Evolutionary conservation across 2,329 filamentous ascomycete species (phyloP).

Genomic region (Colletotrichum tofieldiae): DNA sequence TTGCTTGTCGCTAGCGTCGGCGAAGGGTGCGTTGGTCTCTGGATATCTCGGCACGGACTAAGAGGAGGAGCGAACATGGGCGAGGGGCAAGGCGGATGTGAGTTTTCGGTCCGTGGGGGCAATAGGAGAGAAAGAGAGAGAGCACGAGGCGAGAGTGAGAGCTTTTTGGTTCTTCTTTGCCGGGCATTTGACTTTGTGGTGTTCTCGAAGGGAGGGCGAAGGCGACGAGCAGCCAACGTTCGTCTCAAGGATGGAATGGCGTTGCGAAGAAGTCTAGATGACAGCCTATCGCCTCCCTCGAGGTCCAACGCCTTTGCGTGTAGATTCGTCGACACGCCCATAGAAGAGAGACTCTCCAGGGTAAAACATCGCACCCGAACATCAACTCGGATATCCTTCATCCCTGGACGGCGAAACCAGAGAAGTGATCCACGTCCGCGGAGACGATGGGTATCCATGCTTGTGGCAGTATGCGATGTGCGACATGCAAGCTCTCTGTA

Average conservation of each 20-base stretch:
- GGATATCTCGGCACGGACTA: slow-evolving; percentile 36
- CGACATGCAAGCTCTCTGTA: slow-evolving; percentile 8
- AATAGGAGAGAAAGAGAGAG: background rate
- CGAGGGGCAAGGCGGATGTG: background rate
- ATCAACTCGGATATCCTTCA: background rate
- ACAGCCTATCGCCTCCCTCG: background rate
- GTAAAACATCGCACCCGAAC: background rate
- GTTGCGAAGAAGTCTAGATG: slow-evolving; percentile 20
- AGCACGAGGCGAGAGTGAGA: background rate
- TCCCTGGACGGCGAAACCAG: background rate
- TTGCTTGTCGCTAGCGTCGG: slow-evolving; percentile 38
- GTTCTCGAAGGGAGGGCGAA: slow-evolving; percentile 17
- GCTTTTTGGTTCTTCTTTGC: background rate
- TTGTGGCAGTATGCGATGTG: background rate
- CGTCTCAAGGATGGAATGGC: slow-evolving; percentile 37
- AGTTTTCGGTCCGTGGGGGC: slow-evolving; percentile 6
- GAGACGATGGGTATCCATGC: background rate
- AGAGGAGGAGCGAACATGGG: background rate
- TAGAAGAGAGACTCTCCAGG: background rate
- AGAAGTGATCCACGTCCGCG: background rate
- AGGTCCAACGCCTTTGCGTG: background rate
- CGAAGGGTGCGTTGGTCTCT: slow-evolving; percentile 36
- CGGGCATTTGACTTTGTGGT: background rate
- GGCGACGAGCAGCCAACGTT: slow-evolving; percentile 9
- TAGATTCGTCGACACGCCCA: background rate